Evolutionary conservation across 2,329 filamentous ascomycete species (phyloP), one percentile per base, ranked within the genome.

Genomic region (Penicillium crustosum): DNA sequence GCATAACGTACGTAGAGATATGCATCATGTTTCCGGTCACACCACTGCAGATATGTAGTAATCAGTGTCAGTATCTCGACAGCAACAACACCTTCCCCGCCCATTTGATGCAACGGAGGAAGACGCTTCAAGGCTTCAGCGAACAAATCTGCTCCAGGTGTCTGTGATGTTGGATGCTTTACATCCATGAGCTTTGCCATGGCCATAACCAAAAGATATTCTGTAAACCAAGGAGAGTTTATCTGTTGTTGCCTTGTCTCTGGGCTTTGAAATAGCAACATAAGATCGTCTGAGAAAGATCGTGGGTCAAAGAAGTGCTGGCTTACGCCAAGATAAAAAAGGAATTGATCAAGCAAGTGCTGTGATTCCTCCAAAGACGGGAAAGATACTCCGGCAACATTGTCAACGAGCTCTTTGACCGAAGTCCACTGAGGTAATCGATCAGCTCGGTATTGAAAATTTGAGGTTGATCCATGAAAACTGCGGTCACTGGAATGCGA

Each of bases 121-220:
- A 64, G 50, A 15, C 60, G 57, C 25, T 55, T 61, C 48, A 66
- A 21, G 3, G 62, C 63, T 41, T 66, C 60, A 7, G 63, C 55
- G 10, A 66, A 66, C 10, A 66, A 52, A 17, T 53, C 57, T 13
- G 63, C 52, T 0, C 63, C 63, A 4, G 63, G 63, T 3, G 58
- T 57, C 23, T 62, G 59, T 12, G 49, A 51, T 8, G 59, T 55
- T n/a, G 64, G 64, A 35, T 59, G n/a, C 41, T 62, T 54, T 6
- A 63, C 61, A 44, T 67, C 64, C 55, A 67, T 67, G 3, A 67
- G 59, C 29, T 64, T 66, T 19, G 61, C 64, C 63, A 67, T 67
- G 10, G 64, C 65, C 65, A 67, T 67, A 19, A 67, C 65, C 8
- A 67, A 55, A 8, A 67, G 57, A 49, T 67, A 67, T 50, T 67